phyloP scores from a whole-genome alignment of 108 stramenopile species.

The Skeletonema menzelii region DNA sequence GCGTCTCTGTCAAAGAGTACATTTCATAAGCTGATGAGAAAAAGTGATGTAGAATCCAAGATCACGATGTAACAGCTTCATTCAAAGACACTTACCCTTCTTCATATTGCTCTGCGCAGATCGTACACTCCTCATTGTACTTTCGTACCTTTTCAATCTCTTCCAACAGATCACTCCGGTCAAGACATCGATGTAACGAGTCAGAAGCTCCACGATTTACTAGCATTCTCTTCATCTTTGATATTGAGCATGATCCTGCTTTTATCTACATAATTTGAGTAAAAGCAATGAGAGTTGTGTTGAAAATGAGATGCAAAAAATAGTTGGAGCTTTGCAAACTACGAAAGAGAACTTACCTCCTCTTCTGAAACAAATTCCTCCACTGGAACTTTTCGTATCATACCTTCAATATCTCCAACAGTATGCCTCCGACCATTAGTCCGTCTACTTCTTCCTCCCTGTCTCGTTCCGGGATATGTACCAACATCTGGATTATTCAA shows the following conservation, averaged over 20 bases:
- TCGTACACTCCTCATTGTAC: constrained; percentile 36
- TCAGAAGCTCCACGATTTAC: constrained; percentile 28
- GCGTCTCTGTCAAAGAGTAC: constrained; percentile 11
- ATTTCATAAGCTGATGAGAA: neutral
- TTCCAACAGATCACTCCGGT: constrained; percentile 24
- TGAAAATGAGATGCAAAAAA: neutral
- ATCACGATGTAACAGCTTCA: neutral
- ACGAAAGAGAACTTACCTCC: neutral
- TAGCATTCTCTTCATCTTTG: constrained; percentile 37
- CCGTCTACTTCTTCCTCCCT: neutral
- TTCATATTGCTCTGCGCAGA: constrained; percentile 42
- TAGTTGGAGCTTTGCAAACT: too few species aligned
- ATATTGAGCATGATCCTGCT: constrained; percentile 26
- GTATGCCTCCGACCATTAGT: constrained; percentile 11
- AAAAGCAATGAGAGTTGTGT: neutral
- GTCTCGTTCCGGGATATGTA: constrained; percentile 24
- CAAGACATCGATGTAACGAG: constrained; percentile 17
- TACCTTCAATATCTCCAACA: constrained; percentile 26
- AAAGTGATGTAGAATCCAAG: neutral
- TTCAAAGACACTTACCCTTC: constrained; percentile 34
- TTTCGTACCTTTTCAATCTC: constrained; percentile 30
- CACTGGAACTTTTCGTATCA: constrained; percentile 36
- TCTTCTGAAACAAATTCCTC: constrained; percentile 39
- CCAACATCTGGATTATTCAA: constrained; percentile 4
- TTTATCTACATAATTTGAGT: neutral